phyloP scores from a whole-genome alignment of 169 alveolate genomes.

The Babesia divergens region DNA sequence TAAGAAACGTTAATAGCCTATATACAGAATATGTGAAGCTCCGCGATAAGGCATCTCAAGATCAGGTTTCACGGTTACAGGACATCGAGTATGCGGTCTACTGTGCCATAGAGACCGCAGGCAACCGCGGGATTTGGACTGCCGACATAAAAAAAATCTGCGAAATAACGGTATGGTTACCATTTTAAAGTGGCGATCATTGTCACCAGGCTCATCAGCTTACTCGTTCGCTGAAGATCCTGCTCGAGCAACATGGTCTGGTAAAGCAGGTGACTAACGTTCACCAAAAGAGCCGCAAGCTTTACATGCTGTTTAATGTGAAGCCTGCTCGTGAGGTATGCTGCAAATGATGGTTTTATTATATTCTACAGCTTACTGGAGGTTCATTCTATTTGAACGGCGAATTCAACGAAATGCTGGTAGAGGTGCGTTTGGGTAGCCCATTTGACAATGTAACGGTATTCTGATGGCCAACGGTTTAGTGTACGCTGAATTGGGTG shows the following conservation, averaged over 20 bases:
- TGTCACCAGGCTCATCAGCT: conserved; percentile 80
- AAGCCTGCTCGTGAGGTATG: conserved; percentile 87
- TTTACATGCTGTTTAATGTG: conserved; percentile 81
- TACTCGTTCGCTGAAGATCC: conserved; percentile 81
- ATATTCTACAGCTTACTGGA: conserved; percentile 76
- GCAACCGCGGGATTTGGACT: conserved; percentile 88
- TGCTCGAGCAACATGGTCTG: conserved; percentile 80
- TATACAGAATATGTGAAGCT: conserved; percentile 60
- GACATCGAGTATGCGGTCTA: conserved; percentile 83
- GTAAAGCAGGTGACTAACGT: conserved; percentile 86
- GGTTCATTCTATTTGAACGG: conserved; percentile 89
- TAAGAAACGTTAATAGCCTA: neutral
- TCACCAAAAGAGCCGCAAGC: conserved; percentile 86
- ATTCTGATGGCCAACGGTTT: too few relatives aligned
- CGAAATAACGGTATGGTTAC: conserved; percentile 71
- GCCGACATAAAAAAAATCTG: conserved; percentile 87
- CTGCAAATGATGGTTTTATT: neutral
- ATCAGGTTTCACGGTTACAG: conserved; percentile 77
- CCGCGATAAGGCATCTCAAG: conserved; percentile 79
- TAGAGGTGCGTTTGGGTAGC: conserved; percentile 73
- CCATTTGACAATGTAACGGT: conserved; percentile 44
- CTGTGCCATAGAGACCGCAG: conserved; percentile 88
- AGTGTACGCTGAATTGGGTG: too few relatives aligned
- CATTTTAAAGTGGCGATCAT: neutral
- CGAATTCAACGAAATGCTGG: conserved; percentile 86